Evolutionary conservation across 139 green algal species (phyloP), one percentile per base, ranked within the genome.

Genomic region (Chlamydomonas eustigma): DNA sequence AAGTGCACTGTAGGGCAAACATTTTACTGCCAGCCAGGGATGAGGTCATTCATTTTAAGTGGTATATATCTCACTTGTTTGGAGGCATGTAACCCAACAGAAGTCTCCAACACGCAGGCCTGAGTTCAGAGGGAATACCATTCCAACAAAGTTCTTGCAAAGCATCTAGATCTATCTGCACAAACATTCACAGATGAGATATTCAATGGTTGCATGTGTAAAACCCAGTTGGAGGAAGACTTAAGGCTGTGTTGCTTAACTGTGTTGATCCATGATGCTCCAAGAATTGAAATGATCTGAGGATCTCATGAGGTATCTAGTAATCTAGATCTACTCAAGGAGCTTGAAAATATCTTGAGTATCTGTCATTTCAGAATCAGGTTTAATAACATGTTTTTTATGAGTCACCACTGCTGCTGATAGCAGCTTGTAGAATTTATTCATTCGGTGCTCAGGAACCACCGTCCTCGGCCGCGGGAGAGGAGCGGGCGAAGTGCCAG

Each of bases 51-150:
- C n/a, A n/a, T n/a, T n/a, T n/a, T n/a, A n/a, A 12, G 22, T 28
- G 44, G 12, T 22, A 58, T 58, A 33, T 31, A 37, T 52, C 58
- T 64, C 37, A 86, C 90, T 81, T 82, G 51, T 93, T 93, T 6
- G 92, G 90, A 0, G 94, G 94, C 32, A 93, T 66, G 80, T 98
- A 98, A n/a, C 94, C 93, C n/a, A 97, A 81, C 78, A 98, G 84
- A 68, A 98, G 79, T n/a, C 91, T 86, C 95, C 95, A 98, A 63
- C 88, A 93, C 31, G 82, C 38, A 1, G 95, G 91, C 37, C 95
- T 77, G 76, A 98, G 81, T 30, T 85, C 36, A 3, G 83, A 71
- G 0, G 95, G 93, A 28, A 98, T 89, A 28, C 94, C 94, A 63
- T 79, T 95, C 94, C 94, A 98, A 50, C 88, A 75, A 51, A 97